Evolutionary conservation across 2,329 filamentous ascomycete genomes (phyloP), one percentile per base, ranked within the genome.

Genomic region (Sporothrix brasiliensis): DNA sequence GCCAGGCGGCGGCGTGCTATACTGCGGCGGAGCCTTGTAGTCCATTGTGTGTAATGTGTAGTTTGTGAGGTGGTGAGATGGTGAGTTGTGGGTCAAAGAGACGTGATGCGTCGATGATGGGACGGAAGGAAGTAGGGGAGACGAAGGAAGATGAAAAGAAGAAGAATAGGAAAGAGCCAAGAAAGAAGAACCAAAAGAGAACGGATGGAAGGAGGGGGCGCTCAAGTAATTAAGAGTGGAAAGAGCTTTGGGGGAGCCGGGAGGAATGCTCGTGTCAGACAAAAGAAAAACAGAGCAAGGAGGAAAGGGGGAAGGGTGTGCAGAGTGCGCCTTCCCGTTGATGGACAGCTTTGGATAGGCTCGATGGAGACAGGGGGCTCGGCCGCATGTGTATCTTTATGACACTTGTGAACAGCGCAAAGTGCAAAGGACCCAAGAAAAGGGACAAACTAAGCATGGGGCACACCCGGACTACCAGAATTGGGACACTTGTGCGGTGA

Each of bases 11-110:
- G 69, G 71, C 56, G 67, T n/a, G 14, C 50, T n/a, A 27, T 71
- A 72, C 65, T 70, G 71, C 39, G 70, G 73, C 24, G 68, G 68
- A 6, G 41, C 27, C 60, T 80, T 79, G 72, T 78, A 76, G 19
- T 71, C 72, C 73, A 74, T 73, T 30, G 63, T 61, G 53, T 61
- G 21, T n/a, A 16, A 24, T 11, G 19, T 56, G 41, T 30, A 24
- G 41, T 44, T 13, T 39, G 13, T 27, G 66, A n/a, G 14, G 30
- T 14, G 19, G 65, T 19, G n/a, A 30, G 2, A 14, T 2, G 10
- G 14, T 30, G 39, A 50, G 19, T 5, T 5, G 1, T 30, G 19
- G 39, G 2, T 34, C 34, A 56, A 56, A 30, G 41, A 41, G 41
- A 16, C 52, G 66, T n/a, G 21, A 44, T 6, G 39, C 3, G 50